Evolutionary conservation across 768 basidiomycete species (phyloP), one percentile per base, ranked within the genome.

Genomic region (Nidularia pulvinata): DNA sequence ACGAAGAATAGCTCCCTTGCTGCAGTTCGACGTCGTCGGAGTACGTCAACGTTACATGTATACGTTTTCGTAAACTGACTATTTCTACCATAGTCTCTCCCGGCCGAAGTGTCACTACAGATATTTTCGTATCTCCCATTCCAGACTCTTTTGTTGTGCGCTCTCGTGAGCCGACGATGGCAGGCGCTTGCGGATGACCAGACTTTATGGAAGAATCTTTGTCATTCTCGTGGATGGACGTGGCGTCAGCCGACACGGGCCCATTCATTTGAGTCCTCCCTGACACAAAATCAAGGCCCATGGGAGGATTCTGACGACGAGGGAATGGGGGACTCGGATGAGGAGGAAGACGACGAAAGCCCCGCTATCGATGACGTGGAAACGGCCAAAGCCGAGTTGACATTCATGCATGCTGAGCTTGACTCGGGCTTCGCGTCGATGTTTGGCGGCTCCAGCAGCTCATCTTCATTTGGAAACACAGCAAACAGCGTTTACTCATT

Each of bases 271-370:
- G 62, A 71, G 33, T 56, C 59, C 13, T 54, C 65, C 32, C 34
- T 50, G 19, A 19, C 19, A 19, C 19, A 19, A 19, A 19, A 1
- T 1, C 19, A 19, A 19, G 19, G 19, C 19, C 19, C 62, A 5
- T 64, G 65, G 61, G 76, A 78, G 32, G 80, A 84, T 57, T 77
- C 76, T 7, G 82, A 86, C 49, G 90, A 91, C 61, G 89, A 91
- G 67, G 89, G 89, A 25, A 89, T 92, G 86, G 90, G 90, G 1
- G 89, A 88, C 52, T 85, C 85, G 32, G 89, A 90, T 60, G 83
- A 84, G 48, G 81, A 80, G 45, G 81, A 72, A 36, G 72, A 74
- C 30, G 75, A 69, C 7, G 62, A 63, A 39, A 70, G 64, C 25
- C 58, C 65, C 49, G 32, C 59, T 30, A 51, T 64, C 48, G 62